Conservation (phyloP, 495 filamentous ascomycete genomes). For the Neurospora cerealis region DNA sequence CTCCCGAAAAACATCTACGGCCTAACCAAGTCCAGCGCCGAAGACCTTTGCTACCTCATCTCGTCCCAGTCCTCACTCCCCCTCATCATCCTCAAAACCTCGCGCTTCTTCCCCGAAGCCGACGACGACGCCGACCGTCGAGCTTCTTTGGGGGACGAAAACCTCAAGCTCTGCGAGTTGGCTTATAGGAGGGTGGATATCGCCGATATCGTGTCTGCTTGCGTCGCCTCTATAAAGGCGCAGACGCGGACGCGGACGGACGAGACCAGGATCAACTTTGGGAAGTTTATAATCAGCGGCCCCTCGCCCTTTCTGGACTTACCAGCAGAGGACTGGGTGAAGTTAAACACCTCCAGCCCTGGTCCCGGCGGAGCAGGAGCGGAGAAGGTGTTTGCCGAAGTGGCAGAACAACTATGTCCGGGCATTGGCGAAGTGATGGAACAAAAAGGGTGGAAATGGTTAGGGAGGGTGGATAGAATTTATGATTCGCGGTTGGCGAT, state of each 20-base stretch:
- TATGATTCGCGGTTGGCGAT: conserved; percentile 19
- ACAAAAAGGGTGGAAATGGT: conserved; percentile 14
- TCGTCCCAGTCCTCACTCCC: conserved; percentile 4
- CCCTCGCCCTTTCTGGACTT: conserved; percentile 11
- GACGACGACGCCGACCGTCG: conserved; percentile 19
- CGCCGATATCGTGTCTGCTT: conserved; percentile 16
- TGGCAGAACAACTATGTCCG: conserved; percentile 5
- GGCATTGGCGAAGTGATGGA: conserved; percentile 9
- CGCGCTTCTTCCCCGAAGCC: conserved; percentile 23
- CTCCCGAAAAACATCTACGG: conserved; percentile 25
- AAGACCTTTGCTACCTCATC: conserved; percentile 18
- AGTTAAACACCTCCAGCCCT: not conserved
- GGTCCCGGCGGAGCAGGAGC: not conserved
- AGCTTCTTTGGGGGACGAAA: conserved; percentile 10
- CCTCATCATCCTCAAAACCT: conserved; percentile 15
- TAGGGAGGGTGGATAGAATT: conserved; percentile 19
- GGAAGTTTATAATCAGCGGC: conserved; percentile 16
- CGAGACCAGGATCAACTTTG: not conserved
- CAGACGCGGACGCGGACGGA: not conserved
- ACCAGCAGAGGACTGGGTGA: not conserved
- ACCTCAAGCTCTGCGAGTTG: conserved; percentile 23
- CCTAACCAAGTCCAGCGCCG: conserved; percentile 18
- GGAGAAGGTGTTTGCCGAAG: conserved; percentile 4
- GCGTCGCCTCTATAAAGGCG: conserved; percentile 5
- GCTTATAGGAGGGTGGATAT: conserved; percentile 21